phyloP scores from a whole-genome alignment of 257 asterid genomes.

The Solanum medicagineum region DNA sequence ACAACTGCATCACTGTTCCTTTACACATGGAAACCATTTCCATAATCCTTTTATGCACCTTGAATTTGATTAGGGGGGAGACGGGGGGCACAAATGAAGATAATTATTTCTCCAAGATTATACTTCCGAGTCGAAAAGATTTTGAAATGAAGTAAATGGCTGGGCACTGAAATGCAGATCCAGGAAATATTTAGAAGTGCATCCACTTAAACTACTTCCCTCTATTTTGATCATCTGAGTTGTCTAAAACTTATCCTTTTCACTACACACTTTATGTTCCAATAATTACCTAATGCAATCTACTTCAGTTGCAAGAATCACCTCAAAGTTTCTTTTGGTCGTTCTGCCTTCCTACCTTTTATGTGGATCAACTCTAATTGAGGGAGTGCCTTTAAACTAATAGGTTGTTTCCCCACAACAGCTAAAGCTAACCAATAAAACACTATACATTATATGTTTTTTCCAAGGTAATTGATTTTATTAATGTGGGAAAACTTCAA shows the following conservation, averaged over 20 bases:
- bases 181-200: not conserved
- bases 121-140: not conserved
- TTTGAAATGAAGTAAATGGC: not conserved
- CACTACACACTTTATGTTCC: not conserved
- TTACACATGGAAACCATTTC: not conserved
- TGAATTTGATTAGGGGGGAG: not conserved
- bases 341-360: not conserved
- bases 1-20: not conserved
- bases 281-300: not conserved
- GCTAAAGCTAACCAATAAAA: not conserved
- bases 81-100: not conserved
- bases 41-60: not conserved
- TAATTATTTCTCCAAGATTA: not conserved
- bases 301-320: not conserved
- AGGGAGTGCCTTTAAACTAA: not conserved
- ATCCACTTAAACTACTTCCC: not conserved
- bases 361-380: not conserved
- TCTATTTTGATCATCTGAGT: not conserved
- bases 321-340: not conserved
- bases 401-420: not conserved
- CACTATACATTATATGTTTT: not conserved
- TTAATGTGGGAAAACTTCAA: not conserved
- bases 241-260: not conserved
- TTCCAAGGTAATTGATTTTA: not conserved
- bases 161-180: not conserved